Base-by-base conservation (phyloP, 148 eudicot genomes). In the Tetragonia tetragonoides region DNA sequence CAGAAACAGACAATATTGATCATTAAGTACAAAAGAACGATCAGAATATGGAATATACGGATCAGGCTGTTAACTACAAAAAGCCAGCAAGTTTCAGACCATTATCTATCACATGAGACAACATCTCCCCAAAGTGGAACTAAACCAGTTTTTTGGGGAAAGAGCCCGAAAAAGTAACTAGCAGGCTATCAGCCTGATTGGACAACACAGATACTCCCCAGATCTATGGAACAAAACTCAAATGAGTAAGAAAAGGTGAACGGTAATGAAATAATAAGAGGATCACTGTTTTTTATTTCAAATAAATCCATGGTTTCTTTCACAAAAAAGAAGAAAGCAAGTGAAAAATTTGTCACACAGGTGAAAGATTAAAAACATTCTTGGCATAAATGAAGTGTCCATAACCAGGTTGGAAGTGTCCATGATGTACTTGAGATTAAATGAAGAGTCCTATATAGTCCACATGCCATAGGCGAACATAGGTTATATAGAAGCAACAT, bases 11-110 rank as follows among this genome's bases (percentile, higher is more conserved):
- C 65, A 51, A 62, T 37, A 38, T 21, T 17, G 28, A 66, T 24
- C 65, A 57, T 66, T 14, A 79, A 66, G 20, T 17, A 23, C 49
- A 78, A 64, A 34, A 46, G 17, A 62, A 54, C n/a, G 39, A 60
- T 6, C 60, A 23, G 14, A 70, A 46, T 60, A 20, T n/a, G 28
- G 28, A 59, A 18, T 23, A 51, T 16, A 60, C 24, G 18, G 47
- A 66, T 37, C 24, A n/a, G 73, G 77, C 37, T 42, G 7, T 68
- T 77, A 41, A 23, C 15, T 40, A 40, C 16, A 59, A 47, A 18
- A 64, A 68, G 21, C 46, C 64, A 68, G 73, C 42, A 60, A 11
- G 46, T 24, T 77, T 57, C 57, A 28, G 57, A 42, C 21, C 21
- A 41, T 68, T 56, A 69, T 60, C 37, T 44, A 54, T 23, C 68